These are phyloP conservation scores for Fusarium hainanense DNA, from an alignment of 2,329 filamentous ascomycete genomes.

Conservation along the genomic window DNA sequence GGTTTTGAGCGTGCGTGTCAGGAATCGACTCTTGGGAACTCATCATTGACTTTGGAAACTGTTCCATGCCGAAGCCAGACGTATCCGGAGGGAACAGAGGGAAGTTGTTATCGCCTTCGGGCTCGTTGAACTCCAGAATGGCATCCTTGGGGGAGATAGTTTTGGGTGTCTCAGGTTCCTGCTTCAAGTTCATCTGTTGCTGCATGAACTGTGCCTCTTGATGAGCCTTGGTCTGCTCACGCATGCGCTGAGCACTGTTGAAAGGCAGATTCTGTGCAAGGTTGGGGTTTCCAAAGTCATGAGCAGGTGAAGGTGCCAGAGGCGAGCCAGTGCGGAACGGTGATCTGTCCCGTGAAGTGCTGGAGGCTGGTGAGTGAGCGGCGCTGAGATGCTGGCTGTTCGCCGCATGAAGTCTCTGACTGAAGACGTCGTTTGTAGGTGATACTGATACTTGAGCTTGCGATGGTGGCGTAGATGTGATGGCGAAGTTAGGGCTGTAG, in stretches of 20 bases:
- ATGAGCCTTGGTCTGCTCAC: constrained; percentile 70
- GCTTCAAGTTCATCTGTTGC: constrained; percentile 54
- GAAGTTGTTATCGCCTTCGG: constrained; percentile 75
- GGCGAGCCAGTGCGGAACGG: constrained; percentile 82
- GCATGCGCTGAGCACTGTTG: constrained; percentile 67
- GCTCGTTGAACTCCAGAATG: constrained; percentile 83
- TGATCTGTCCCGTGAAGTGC: constrained; percentile 73
- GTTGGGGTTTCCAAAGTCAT: constrained; percentile 54
- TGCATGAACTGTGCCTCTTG: constrained; percentile 64
- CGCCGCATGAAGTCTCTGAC: constrained; percentile 80
- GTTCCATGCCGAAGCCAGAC: constrained; percentile 57
- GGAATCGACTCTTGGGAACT: constrained; percentile 34
- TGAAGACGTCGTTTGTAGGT: constrained; percentile 69
- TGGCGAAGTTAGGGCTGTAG: constrained; percentile 76
- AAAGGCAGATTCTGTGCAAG: constrained; percentile 50
- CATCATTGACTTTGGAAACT: constrained; percentile 52
- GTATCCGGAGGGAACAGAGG: constrained; percentile 77
- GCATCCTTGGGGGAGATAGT: constrained; percentile 97
- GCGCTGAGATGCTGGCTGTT: constrained; percentile 78
- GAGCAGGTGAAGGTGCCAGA: constrained; percentile 59
- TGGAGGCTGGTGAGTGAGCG: constrained; percentile 61
- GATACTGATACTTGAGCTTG: constrained; percentile 62
- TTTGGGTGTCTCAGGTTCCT: constrained; percentile 68
- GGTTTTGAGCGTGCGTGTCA: constrained; percentile 34
- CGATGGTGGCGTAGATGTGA: constrained; percentile 66